These are phyloP conservation scores for Neoarthrinium moseri DNA, from an alignment of 2,329 filamentous ascomycete genomes.

Conservation along the genomic window DNA sequence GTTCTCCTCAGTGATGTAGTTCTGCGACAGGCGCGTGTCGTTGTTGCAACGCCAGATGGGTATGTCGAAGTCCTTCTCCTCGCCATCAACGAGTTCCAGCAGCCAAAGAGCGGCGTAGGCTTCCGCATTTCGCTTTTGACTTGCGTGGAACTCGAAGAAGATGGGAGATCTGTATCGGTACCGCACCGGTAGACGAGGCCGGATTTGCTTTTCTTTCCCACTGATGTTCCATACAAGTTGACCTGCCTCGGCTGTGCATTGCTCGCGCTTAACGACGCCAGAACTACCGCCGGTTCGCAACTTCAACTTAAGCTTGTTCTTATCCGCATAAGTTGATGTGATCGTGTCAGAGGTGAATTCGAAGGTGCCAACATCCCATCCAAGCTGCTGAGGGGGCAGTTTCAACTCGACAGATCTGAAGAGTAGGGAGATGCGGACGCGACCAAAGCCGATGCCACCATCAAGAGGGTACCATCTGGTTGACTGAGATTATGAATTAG, in stretches of 20 bases:
- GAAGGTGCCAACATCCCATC: slow-evolving; percentile 95
- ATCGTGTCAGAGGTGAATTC: slow-evolving; percentile 77
- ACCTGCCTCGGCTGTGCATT: slow-evolving; percentile 62
- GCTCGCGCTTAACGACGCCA: slow-evolving; percentile 63
- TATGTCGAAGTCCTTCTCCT: slow-evolving; percentile 76
- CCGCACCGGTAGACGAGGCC: slow-evolving; percentile 80
- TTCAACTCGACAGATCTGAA: slow-evolving; percentile 88
- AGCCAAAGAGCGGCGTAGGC: slow-evolving; percentile 85
- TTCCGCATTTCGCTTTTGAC: slow-evolving; percentile 67
- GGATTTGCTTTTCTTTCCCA: slow-evolving; percentile 35
- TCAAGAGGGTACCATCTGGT: slow-evolving; percentile 97
- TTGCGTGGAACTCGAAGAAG: slow-evolving; percentile 79
- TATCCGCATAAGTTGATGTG: slow-evolving; percentile 53
- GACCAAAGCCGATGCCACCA: slow-evolving; percentile 88
- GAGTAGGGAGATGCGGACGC: slow-evolving; percentile 81
- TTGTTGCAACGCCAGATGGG: slow-evolving; percentile 86
- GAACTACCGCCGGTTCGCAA: slow-evolving; percentile 83
- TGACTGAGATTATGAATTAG: slow-evolving; percentile 27
- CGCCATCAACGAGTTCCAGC: slow-evolving; percentile 77
- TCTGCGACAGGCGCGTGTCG: slow-evolving; percentile 76
- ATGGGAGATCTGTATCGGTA: slow-evolving; percentile 88
- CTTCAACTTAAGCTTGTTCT: slow-evolving; percentile 69
- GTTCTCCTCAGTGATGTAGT: slow-evolving; percentile 85
- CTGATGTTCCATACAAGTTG: slow-evolving; percentile 48
- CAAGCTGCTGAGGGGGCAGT: slow-evolving; percentile 80